These are phyloP conservation scores for Sarocladium strictum DNA, from an alignment of 2,329 filamentous ascomycete genomes.

Conservation along the genomic window DNA sequence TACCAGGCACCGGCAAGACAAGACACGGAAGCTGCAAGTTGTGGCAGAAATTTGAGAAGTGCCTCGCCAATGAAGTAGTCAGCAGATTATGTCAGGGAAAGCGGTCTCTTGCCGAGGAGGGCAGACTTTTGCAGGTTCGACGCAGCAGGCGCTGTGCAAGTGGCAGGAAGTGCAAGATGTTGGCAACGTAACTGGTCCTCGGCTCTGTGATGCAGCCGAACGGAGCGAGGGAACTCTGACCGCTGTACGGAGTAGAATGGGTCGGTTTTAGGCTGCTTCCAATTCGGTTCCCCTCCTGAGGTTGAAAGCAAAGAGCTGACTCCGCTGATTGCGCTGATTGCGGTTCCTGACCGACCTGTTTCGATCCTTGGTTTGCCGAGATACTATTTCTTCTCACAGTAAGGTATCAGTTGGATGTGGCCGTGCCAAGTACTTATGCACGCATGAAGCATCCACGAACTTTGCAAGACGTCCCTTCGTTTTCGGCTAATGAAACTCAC, in stretches of 20 bases:
- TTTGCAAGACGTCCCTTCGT: not conserved
- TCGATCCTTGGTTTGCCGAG: too few species aligned
- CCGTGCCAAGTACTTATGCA: not conserved
- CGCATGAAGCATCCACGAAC: not conserved
- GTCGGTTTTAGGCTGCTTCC: too few species aligned
- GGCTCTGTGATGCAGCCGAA: not conserved
- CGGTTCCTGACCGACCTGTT: too few species aligned
- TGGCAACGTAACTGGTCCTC: not conserved
- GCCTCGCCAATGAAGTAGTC: not conserved
- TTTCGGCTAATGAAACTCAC: not conserved
- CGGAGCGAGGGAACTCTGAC: not conserved
- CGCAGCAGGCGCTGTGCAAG: constrained; percentile 2
- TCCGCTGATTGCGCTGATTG: too few species aligned
- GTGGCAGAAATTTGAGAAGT: not conserved
- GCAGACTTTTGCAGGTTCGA: not conserved
- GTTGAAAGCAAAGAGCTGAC: too few species aligned
- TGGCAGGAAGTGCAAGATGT: not conserved
- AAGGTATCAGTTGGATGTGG: too few species aligned
- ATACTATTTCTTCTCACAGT: too few species aligned
- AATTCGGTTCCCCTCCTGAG: too few species aligned
- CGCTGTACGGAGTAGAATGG: not conserved
- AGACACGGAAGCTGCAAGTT: not conserved
- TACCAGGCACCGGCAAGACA: not conserved
- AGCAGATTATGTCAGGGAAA: not conserved
- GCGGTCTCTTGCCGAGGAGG: not conserved